Evolutionary conservation across 192 early-diverging fungal species (phyloP).

Genomic region (Backusella australiensis): DNA sequence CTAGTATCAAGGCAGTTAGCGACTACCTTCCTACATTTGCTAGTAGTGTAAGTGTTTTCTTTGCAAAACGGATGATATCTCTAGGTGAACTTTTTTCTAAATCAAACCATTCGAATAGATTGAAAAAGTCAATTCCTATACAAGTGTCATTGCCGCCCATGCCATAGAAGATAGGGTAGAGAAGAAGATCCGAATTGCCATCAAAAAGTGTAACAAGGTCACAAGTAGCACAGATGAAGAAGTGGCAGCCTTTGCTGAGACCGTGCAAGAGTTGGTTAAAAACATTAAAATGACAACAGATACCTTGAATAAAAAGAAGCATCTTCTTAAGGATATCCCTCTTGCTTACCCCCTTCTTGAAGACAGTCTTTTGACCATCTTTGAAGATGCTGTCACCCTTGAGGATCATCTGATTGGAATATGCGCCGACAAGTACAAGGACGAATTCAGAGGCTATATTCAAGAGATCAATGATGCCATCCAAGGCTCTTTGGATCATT

Average conservation of each 20-base stretch:
- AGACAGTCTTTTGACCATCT: not conserved
- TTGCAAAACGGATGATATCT: not conserved
- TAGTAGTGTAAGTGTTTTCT: not conserved
- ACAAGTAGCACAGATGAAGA: not conserved
- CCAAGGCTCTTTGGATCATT: not conserved
- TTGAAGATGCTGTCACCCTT: not conserved
- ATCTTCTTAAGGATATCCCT: not conserved
- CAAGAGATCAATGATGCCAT: not conserved
- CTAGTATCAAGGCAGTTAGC: not conserved
- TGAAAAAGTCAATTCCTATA: not conserved
- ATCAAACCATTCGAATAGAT: not conserved
- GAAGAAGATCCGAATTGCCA: not conserved
- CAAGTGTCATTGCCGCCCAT: not conserved
- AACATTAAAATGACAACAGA: not conserved
- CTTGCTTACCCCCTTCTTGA: not conserved
- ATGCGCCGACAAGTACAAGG: not conserved
- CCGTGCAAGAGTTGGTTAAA: not conserved
- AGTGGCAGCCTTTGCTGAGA: not conserved
- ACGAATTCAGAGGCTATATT: not conserved
- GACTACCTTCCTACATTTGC: not conserved
- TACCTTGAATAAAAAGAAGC: not conserved
- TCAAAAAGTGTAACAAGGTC: not conserved
- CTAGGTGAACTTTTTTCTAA: not conserved
- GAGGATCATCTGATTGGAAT: not conserved
- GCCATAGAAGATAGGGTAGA: not conserved